A percentile compares a stretch with the other conserved stretches of the same genome.
Evolutionary conservation across 192 early-diverging fungal genomes (phyloP).

Genomic region (Mortierella antarctica): DNA sequence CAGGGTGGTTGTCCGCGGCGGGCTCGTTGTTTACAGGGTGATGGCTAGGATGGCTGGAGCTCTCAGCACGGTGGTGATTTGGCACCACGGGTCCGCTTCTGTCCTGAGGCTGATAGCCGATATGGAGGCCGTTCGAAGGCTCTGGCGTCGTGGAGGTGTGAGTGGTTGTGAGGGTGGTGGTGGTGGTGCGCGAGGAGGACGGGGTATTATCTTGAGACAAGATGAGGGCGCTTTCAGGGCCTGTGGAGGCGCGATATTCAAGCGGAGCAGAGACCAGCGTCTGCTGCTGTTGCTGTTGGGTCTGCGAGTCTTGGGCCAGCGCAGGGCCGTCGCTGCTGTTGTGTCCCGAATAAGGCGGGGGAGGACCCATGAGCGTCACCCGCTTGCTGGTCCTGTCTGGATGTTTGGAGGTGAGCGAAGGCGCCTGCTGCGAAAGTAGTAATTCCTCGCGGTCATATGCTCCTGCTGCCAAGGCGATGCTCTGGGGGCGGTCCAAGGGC

Average conservation of each 20-base stretch:
- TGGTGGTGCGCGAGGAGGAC: conserved; percentile 49
- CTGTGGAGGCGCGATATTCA: conserved; percentile 15
- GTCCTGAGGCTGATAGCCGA: conserved; percentile 9
- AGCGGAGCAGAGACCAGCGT: background rate
- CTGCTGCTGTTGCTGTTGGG: conserved; percentile 10
- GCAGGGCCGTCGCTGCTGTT: conserved; percentile 1
- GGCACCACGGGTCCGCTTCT: conserved; percentile 10
- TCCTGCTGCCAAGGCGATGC: conserved; percentile 17
- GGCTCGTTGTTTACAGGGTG: background rate
- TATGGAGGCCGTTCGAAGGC: conserved; percentile 15
- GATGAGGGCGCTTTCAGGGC: conserved; percentile 49
- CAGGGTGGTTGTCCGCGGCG: conserved; percentile 17
- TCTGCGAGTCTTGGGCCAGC: too few relatives aligned
- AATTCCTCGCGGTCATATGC: conserved; percentile 15
- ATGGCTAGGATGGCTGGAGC: conserved; percentile 1
- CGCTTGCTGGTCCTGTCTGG: conserved; percentile 27
- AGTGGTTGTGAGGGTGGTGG: conserved; percentile 31
- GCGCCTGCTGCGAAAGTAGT: conserved; percentile 6
- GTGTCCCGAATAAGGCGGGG: conserved; percentile 31
- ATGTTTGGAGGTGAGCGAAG: background rate
- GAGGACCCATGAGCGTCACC: conserved; percentile 34
- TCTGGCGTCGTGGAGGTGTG: conserved; percentile 46
- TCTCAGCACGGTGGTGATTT: conserved; percentile 22
- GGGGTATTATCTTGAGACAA: conserved; percentile 54
- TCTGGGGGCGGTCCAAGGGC: conserved; percentile 20